These are phyloP conservation scores for Diaporthe caulivora DNA, from an alignment of 2,329 filamentous ascomycete species.

Conservation along the genomic window DNA sequence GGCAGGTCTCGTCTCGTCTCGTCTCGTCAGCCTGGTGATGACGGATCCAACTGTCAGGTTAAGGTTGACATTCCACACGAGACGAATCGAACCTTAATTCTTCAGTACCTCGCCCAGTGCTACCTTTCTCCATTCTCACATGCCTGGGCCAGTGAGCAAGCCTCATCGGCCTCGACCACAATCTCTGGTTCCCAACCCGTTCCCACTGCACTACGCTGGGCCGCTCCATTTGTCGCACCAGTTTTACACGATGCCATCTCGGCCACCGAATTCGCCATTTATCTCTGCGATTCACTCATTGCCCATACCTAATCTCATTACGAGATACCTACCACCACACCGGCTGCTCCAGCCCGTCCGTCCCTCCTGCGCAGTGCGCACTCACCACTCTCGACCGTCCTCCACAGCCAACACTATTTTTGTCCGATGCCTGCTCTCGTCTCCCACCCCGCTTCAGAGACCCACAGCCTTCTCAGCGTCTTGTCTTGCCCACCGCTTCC, in stretches of 20 bases:
- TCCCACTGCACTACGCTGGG: constrained; percentile 7
- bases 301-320: constrained; percentile 12
- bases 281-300: constrained; percentile 23
- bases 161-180: constrained; percentile 22
- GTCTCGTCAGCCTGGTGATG: constrained; percentile 15
- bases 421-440: neutral
- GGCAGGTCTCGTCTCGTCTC: neutral
- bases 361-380: no score
- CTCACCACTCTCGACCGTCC: constrained; percentile 11
- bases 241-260: constrained; percentile 23
- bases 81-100: constrained; percentile 26
- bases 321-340: constrained; percentile 17
- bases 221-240: constrained; percentile 26
- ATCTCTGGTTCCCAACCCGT: constrained; percentile 12
- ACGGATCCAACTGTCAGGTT: constrained; percentile 25
- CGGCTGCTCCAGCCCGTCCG: constrained; percentile 6
- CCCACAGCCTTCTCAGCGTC: constrained; percentile 21
- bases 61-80: constrained; percentile 20
- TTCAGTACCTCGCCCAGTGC: constrained; percentile 13
- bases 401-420: neutral
- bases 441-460: constrained; percentile 19
- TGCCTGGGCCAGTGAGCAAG: constrained; percentile 6
- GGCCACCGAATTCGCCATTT: constrained; percentile 25
- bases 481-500: constrained; percentile 20
- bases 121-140: constrained; percentile 28